Percentiles rank a stretch among this genome's conserved stretches.
These are phyloP conservation scores for Gamarada debralockiae DNA, from an alignment of 495 filamentous ascomycete genomes.

Conservation along the genomic window DNA sequence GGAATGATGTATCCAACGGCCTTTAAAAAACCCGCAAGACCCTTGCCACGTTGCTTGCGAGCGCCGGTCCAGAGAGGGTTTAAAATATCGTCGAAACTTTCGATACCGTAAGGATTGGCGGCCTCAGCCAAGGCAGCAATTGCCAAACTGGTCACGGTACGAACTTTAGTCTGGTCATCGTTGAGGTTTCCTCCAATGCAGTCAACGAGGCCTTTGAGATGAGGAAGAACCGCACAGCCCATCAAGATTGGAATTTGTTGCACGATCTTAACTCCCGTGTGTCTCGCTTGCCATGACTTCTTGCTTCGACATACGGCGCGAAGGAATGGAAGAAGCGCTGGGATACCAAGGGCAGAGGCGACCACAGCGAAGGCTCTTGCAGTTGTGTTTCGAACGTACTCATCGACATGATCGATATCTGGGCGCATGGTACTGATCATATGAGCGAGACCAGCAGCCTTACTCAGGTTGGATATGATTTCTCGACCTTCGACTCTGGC, in stretches of 20 bases:
- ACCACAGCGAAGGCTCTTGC: constrained; percentile 97
- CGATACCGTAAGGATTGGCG: constrained; percentile 97
- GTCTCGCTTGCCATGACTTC: constrained; percentile 97
- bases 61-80: constrained; percentile 97
- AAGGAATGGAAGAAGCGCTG: constrained; percentile 90
- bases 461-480: constrained; percentile 96
- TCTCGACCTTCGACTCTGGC: constrained; percentile 96
- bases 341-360: constrained; percentile 93
- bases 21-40: constrained; percentile 92
- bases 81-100: constrained; percentile 95
- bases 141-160: constrained; percentile 91
- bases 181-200: constrained; percentile 94
- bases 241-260: constrained; percentile 99
- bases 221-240: constrained; percentile 95
- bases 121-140: constrained; percentile 96
- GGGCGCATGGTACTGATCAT: constrained; percentile 99
- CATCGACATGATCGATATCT: constrained; percentile 97
- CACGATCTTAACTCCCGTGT: constrained; percentile 99
- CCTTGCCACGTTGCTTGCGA: constrained; percentile 93
- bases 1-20: constrained; percentile 98
- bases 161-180: constrained; percentile 96
- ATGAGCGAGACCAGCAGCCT: constrained; percentile 93
- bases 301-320: constrained; percentile 95
- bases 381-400: constrained; percentile 99
- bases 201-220: constrained; percentile 93